These are phyloP conservation scores for Eutypa lata DNA, from an alignment of 2,329 filamentous ascomycete genomes.

Conservation along the genomic window DNA sequence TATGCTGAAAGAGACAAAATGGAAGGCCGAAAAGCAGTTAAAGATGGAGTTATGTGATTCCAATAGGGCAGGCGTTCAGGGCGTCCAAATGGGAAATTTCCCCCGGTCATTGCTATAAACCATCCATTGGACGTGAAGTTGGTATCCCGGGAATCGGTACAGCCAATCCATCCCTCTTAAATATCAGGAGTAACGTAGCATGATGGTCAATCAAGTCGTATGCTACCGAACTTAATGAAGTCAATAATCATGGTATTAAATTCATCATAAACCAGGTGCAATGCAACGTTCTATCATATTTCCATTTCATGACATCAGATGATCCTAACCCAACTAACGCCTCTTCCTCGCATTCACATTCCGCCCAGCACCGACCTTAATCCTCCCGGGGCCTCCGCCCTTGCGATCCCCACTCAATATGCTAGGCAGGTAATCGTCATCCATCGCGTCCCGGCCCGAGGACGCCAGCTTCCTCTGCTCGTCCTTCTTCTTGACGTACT, in stretches of 20 bases:
- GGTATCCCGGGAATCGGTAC: too few relatives aligned
- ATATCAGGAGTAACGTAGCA: too few relatives aligned
- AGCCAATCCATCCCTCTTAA: too few relatives aligned
- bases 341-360: conserved; percentile 79
- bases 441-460: conserved; percentile 73
- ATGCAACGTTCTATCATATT: too few relatives aligned
- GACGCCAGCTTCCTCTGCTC: conserved; percentile 66
- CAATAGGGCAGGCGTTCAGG: neutral
- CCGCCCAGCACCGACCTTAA: conserved; percentile 79
- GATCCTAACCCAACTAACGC: conserved; percentile 16
- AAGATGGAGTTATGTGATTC: neutral
- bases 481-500: conserved; percentile 66
- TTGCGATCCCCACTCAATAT: conserved; percentile 79
- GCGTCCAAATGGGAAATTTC: neutral
- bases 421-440: conserved; percentile 84
- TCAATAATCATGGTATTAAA: too few relatives aligned
- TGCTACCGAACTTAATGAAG: too few relatives aligned
- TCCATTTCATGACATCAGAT: too few relatives aligned
- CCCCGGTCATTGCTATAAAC: neutral
- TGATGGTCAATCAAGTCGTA: too few relatives aligned
- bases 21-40: neutral
- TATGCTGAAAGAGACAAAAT: too few relatives aligned
- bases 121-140: too few relatives aligned
- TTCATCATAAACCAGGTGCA: too few relatives aligned
- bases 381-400: conserved; percentile 57